Conservation (phyloP, 2,329 filamentous ascomycete species). For the Diplocarpon rosae region DNA sequence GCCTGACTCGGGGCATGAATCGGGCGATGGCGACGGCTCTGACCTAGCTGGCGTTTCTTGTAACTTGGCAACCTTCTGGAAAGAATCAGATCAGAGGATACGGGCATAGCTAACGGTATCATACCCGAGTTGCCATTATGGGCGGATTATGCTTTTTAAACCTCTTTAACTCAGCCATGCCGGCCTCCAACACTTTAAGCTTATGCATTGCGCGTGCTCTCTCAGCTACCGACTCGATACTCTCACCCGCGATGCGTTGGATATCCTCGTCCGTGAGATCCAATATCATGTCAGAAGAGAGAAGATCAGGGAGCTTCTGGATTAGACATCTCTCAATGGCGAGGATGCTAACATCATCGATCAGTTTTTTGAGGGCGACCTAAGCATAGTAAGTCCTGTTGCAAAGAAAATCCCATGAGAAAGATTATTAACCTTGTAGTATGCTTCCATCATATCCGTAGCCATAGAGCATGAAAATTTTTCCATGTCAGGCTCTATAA, state of each 20-base stretch:
- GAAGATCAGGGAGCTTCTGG: conserved; percentile 21
- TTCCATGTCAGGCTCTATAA: conserved; percentile 25
- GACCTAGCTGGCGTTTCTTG: too few species aligned
- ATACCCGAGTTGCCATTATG: too few species aligned
- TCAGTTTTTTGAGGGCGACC: neutral
- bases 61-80: too few species aligned
- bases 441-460: conserved; percentile 31
- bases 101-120: too few species aligned
- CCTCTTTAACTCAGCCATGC: too few species aligned
- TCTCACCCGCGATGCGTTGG: conserved; percentile 15
- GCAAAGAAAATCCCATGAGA: neutral
- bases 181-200: too few species aligned
- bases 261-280: conserved; percentile 18
- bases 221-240: neutral
- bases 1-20: too few species aligned
- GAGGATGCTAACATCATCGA: conserved; percentile 18
- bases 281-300: conserved; percentile 20
- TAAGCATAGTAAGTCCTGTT: neutral
- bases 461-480: conserved; percentile 26
- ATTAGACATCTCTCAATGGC: conserved; percentile 28
- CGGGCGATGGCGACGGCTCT: too few species aligned
- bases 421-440: conserved; percentile 28
- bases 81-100: too few species aligned
- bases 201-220: too few species aligned
- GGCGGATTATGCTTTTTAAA: too few species aligned